Evolutionary conservation across 305 asterid species (phyloP), one percentile per base, ranked within the genome.

Genomic region (Nicotiana rustica): DNA sequence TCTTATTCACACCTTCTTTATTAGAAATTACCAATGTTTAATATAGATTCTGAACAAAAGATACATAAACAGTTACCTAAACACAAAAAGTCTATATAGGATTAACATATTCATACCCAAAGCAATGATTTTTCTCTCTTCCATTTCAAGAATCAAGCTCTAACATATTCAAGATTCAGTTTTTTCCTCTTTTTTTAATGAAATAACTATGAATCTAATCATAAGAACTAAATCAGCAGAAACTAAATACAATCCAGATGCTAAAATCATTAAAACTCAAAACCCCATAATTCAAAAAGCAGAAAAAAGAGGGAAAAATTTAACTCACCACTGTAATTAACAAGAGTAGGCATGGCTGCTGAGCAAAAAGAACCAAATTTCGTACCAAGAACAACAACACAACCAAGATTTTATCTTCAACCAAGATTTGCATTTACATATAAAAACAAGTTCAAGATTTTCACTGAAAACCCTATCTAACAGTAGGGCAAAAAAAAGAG

Each of bases 301-400:
- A 10, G 79, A 25, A 31, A 18, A 60, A 77, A 17, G 2, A 25
- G 49, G 15, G 84, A 77, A 65, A 19, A 14, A 67, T 52, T 19
- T 21, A 71, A 88, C 97, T 90, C 83, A 95, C 98, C 98, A 85
- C 94, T 85, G 89, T 91, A 91, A 90, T 92, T 91, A 88, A 95
- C 95, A 87, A 95, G 96, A 84, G 98, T 91, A 91, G 96, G 90
- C 98, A 95, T 95, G 88, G 77, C 75, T 88, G 92, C 64, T 84
- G 67, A 47, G 29, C 81, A 31, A 89, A 90, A 91, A 56, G 81
- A 84, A 55, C 29, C 68, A 87, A 83, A 86, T 83, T 83, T 88
- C 87, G 82, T 86, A 87, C 55, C 84, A 89, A 81, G 90, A 89
- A 82, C 85, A 90, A 64, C 79, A 90, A 80, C 10, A 41, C 49